A percentile compares a stretch with the other conserved stretches of the same genome.
phyloP scores from a whole-genome alignment of 139 green algal species.

The Auxenochlorella pyrenoidosa region DNA sequence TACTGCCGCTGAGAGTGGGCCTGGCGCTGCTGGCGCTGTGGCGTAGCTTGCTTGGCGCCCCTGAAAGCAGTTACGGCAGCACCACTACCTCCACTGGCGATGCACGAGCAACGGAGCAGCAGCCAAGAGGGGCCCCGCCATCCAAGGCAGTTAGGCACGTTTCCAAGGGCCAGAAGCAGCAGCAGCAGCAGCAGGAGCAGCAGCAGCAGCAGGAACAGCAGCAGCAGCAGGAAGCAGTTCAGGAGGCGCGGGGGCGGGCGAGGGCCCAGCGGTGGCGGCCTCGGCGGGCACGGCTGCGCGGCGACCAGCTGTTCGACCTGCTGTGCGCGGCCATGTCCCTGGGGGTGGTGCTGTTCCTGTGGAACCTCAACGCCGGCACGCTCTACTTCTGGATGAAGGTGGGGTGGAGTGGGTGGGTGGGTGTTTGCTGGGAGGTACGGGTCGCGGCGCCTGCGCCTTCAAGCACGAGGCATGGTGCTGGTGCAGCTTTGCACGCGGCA shows the following conservation, averaged over 20 bases:
- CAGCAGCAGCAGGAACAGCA: background rate
- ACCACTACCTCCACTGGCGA: background rate
- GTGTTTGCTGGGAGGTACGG: no score
- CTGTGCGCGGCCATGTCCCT: slow-evolving; percentile 76
- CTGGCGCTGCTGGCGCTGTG: slow-evolving; percentile 33
- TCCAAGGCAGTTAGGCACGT: no score
- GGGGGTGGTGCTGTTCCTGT: slow-evolving; percentile 61
- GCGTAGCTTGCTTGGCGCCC: background rate
- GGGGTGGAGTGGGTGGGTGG: background rate
- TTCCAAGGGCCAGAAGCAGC: background rate
- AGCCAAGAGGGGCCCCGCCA: no score
- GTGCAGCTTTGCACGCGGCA: no score
- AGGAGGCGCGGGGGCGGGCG: background rate
- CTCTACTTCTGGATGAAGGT: slow-evolving; percentile 90
- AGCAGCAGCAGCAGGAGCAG: background rate
- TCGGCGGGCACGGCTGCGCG: slow-evolving; percentile 35
- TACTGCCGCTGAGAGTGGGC: slow-evolving; percentile 73
- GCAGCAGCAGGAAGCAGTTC: background rate
- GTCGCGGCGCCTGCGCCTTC: background rate
- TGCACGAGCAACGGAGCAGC: no score
- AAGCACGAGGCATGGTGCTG: no score
- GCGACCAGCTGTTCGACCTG: slow-evolving; percentile 84
- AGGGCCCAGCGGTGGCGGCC: no score
- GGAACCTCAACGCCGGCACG: slow-evolving; percentile 71
- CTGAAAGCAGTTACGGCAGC: background rate